Evolutionary conservation across 2,329 filamentous ascomycete genomes (phyloP).

Genomic region (Chrysosporium keratinophilum): DNA sequence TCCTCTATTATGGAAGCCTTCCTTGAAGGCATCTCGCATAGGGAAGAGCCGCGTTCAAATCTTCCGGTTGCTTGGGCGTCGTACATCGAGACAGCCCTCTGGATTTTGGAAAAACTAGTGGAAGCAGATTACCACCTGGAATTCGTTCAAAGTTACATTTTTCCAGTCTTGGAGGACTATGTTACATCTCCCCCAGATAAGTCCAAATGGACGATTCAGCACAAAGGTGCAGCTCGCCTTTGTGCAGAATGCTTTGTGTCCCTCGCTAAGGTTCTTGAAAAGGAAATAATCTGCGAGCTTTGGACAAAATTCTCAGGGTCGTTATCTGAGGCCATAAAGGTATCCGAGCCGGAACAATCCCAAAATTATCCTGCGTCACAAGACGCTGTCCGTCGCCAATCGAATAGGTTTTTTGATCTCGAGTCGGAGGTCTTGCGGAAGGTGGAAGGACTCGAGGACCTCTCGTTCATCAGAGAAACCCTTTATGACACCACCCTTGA

Average conservation of each 20-base stretch:
- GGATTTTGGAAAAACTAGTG: slow-evolving; percentile 42
- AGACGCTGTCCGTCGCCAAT: slow-evolving; percentile 54
- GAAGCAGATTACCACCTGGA: slow-evolving; percentile 39
- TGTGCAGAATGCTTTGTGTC: slow-evolving; percentile 31
- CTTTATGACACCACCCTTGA: slow-evolving; percentile 29
- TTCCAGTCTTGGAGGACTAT: slow-evolving; percentile 47
- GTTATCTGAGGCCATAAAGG: slow-evolving; percentile 57
- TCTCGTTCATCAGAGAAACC: slow-evolving; percentile 23
- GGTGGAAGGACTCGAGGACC: slow-evolving; percentile 20
- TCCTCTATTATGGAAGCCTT: slow-evolving; percentile 56
- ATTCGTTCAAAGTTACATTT: slow-evolving; percentile 39
- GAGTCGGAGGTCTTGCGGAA: slow-evolving; percentile 32
- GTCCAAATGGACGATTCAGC: slow-evolving; percentile 43
- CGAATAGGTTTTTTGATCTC: slow-evolving; percentile 57
- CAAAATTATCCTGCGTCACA: slow-evolving; percentile 67
- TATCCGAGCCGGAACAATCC: slow-evolving; percentile 71
- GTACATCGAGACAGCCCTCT: slow-evolving; percentile 56
- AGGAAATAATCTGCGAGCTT: slow-evolving; percentile 43
- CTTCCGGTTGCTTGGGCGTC: slow-evolving; percentile 60
- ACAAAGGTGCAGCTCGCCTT: slow-evolving; percentile 29
- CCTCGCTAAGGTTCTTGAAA: slow-evolving; percentile 34
- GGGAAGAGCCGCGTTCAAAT: slow-evolving; percentile 64
- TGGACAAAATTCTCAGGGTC: slow-evolving; percentile 54
- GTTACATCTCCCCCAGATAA: slow-evolving; percentile 39
- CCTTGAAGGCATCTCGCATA: slow-evolving; percentile 58